These are phyloP conservation scores for Boletus pseudopeckii DNA, from an alignment of 768 basidiomycete species.

Conservation along the genomic window DNA sequence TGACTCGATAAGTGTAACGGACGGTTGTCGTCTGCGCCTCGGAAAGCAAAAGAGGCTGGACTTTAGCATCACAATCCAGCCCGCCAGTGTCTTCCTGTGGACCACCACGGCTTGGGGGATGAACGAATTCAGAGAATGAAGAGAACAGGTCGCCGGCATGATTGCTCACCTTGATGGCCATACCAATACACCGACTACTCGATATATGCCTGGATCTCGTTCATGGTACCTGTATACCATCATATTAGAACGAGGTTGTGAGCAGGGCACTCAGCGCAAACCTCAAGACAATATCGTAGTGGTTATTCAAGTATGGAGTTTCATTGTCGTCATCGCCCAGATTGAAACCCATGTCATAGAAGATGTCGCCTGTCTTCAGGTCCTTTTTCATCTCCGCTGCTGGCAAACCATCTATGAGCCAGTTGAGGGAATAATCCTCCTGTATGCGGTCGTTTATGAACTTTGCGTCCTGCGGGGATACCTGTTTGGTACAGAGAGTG, in stretches of 20 bases:
- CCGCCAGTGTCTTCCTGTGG: conserved; percentile 40
- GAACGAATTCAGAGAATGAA: conserved; percentile 3
- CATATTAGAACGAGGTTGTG: conserved; percentile 5
- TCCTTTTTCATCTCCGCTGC: conserved; percentile 92
- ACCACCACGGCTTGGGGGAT: conserved; percentile 55
- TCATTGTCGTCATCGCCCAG: conserved; percentile 73
- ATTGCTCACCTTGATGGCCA: conserved; percentile 52
- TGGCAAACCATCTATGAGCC: conserved; percentile 92
- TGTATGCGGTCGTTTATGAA: conserved; percentile 91
- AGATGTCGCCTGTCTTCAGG: conserved; percentile 71
- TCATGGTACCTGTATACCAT: conserved; percentile 73
- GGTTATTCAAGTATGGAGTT: conserved; percentile 80
- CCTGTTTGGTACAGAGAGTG: conserved; percentile 59
- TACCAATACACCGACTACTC: conserved; percentile 93
- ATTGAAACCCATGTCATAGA: conserved; percentile 94
- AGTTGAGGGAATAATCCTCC: conserved; percentile 92
- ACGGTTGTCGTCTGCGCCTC: conserved; percentile 61
- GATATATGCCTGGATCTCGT: conserved; percentile 63
- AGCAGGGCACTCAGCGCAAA: conserved; percentile 27
- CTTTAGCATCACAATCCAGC: conserved; percentile 50
- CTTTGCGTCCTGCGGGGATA: conserved; percentile 70
- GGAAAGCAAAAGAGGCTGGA: conserved; percentile 52
- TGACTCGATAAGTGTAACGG: conserved; percentile 83
- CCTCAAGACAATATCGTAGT: conserved; percentile 85
- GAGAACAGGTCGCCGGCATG: not conserved